These are phyloP conservation scores for Phytophthora crassamura DNA, from an alignment of 352 stramenopile genomes.

Conservation along the genomic window DNA sequence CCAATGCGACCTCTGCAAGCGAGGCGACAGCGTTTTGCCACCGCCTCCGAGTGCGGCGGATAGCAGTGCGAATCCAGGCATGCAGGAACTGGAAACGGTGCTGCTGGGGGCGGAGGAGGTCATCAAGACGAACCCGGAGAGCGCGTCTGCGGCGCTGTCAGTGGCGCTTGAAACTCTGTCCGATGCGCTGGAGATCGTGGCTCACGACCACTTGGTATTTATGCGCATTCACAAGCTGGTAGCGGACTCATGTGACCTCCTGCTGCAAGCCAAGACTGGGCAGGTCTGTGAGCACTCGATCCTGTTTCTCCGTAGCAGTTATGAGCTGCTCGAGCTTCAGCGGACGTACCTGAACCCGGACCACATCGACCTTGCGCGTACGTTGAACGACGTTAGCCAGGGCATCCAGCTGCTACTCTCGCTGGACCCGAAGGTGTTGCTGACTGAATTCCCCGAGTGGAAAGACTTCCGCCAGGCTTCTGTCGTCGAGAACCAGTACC, in stretches of 20 bases:
- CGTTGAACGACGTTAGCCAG: constrained; percentile 93
- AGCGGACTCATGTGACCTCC: constrained; percentile 88
- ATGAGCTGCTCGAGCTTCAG: constrained; percentile 92
- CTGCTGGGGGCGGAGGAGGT: constrained; percentile 66
- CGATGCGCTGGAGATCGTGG: constrained; percentile 82
- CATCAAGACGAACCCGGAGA: constrained; percentile 51
- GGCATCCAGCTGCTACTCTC: constrained; percentile 92
- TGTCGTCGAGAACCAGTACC: constrained; percentile 88
- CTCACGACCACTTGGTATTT: constrained; percentile 87
- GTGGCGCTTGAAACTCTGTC: constrained; percentile 84
- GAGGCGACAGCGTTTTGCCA: constrained; percentile 74
- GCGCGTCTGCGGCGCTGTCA: constrained; percentile 60
- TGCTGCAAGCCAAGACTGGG: constrained; percentile 70
- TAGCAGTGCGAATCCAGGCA: constrained; percentile 32
- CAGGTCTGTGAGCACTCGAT: constrained; percentile 87
- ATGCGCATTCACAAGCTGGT: constrained; percentile 93
- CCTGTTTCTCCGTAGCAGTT: constrained; percentile 87
- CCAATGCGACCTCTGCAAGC: constrained; percentile 64
- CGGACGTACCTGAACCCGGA: constrained; percentile 78
- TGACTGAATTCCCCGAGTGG: constrained; percentile 88
- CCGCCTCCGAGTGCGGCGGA: constrained; percentile 30
- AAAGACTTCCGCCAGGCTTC: constrained; percentile 90
- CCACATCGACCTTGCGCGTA: constrained; percentile 93
- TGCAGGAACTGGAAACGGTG: constrained; percentile 73
- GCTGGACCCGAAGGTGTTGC: constrained; percentile 82